Evolutionary conservation across 2,329 filamentous ascomycete genomes (phyloP), one percentile per base, ranked within the genome.

Genomic region (Arthrobotrys pseudoclavata): DNA sequence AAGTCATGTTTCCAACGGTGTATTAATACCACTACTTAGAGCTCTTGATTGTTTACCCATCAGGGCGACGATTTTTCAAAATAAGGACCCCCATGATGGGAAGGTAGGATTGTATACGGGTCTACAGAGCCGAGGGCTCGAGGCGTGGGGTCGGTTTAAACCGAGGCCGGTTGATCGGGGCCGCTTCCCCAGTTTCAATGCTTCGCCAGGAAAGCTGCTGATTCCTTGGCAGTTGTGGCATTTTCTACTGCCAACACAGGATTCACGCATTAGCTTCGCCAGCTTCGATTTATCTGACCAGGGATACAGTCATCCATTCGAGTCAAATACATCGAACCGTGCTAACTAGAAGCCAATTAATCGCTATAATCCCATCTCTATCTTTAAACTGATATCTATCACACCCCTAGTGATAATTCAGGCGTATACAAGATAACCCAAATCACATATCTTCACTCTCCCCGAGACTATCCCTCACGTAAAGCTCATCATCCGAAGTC

Each of bases 101-200:
- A 20, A 60, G 15, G 18, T 9, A 4, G 31, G 7, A 40, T 20
- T n/a, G 9, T 3, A n/a, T 6, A 26, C 6, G n/a, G 5, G 9
- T 24, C 34, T 10, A 60, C 5, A 12, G 22, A 60, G 22, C 55
- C 55, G 55, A 60, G 55, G 55, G 5, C 29, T 37, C 55, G 55
- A 60, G 55, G 55, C n/a, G 52, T 37, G 52, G 7, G 18, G 52
- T 22, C 6, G 34, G 55, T 60, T 60, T 60, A 60, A 60, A 60
- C 55, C 55, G 55, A 60, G 55, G 55, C 55, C 34, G 34, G 55
- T 37, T 57, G 26, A 34, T 55, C 12, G 24, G 24, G 24, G 24
- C 4, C 29, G 10, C 5, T 40, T 22, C 31, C 55, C 34, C 34
- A 12, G 34, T 37, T 57, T 4, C 24, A n/a, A n/a, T n/a, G n/a